Evolutionary conservation across 1,139 yeast species (phyloP), one percentile per base, ranked within the genome.

Genomic region (Eremothecium cymbalariae): DNA sequence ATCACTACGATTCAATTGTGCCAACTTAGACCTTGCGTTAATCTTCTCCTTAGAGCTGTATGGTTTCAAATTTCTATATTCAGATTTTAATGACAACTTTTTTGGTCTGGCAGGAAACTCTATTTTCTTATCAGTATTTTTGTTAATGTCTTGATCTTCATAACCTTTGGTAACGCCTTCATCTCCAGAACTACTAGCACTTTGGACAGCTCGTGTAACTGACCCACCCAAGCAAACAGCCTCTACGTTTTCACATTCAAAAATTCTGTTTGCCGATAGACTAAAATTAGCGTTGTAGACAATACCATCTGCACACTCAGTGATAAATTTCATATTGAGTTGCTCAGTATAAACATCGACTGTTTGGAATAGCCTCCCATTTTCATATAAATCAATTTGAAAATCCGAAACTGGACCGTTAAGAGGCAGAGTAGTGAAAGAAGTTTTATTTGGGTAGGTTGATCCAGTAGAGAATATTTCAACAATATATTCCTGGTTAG

Each of bases 351-450:
- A 43, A 4, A 56, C 52, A 25, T 50, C 46, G 36, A 62, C 64
- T 8, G 67, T 55, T 40, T 65, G 64, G 49, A 72, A 61, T n/a
- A 68, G 56, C 15, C 59, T 44, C 2, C 72, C 77, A 48, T 75
- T 67, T 53, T 81, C 90, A 40, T 60, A 65, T 19, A 82, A 55
- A 7, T 67, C 68, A 32, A 82, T 38, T 3, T 55, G 47, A 18
- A 69, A 16, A 16, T 16, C 42, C 15, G 4, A 24, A n/a, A 18
- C 9, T 8, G 9, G 9, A 4, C 17, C 19, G 14, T 9, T 32
- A 12, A 8, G 8, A 18, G 3, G 32, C 8, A 3, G 7, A 5
- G 60, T 14, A 7, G 39, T 25, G 13, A 45, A 18, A 4, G 45
- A 39, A 11, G 40, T 40, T 3, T 22, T 31, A 6, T 29, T 33